Percentiles rank a stretch among this genome's conserved stretches.
These are phyloP conservation scores for Capsicum pubescens DNA, from an alignment of 257 asterid genomes.

Conservation along the genomic window DNA sequence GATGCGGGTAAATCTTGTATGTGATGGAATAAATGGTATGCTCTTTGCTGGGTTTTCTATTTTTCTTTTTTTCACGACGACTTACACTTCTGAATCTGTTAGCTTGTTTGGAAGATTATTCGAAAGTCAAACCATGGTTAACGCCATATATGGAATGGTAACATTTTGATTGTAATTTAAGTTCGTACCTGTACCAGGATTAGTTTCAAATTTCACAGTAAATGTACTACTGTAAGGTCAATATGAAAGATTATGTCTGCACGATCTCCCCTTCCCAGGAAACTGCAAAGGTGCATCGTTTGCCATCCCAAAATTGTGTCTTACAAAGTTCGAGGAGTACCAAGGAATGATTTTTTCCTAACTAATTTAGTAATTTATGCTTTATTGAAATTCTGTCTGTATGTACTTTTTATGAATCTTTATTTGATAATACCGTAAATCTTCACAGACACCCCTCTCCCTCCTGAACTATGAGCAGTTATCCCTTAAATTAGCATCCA, in stretches of 20 bases:
- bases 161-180: not conserved
- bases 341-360: not conserved
- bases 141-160: not conserved
- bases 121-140: not conserved
- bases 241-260: not conserved
- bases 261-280: not conserved
- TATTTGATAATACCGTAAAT: not conserved
- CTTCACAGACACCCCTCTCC: not conserved
- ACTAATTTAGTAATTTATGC: not conserved
- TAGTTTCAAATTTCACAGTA: not conserved
- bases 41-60: conserved; percentile 9
- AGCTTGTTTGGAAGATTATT: not conserved
- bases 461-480: not conserved
- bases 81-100: not conserved
- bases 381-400: not conserved
- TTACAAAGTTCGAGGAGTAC: not conserved
- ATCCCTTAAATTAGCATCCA: not conserved
- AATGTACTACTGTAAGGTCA: not conserved
- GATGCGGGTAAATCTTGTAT: conserved; percentile 3
- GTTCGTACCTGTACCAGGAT: not conserved
- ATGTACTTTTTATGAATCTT: conserved; percentile 1
- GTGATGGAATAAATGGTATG: conserved; percentile 11
- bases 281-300: not conserved
- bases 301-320: conserved; percentile 4
- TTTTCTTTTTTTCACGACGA: not conserved